Percentiles rank a stretch among this genome's conserved stretches.
Evolutionary conservation across 805 yeast genomes (phyloP).

Genomic region (Scheffersomyces lignosus): DNA sequence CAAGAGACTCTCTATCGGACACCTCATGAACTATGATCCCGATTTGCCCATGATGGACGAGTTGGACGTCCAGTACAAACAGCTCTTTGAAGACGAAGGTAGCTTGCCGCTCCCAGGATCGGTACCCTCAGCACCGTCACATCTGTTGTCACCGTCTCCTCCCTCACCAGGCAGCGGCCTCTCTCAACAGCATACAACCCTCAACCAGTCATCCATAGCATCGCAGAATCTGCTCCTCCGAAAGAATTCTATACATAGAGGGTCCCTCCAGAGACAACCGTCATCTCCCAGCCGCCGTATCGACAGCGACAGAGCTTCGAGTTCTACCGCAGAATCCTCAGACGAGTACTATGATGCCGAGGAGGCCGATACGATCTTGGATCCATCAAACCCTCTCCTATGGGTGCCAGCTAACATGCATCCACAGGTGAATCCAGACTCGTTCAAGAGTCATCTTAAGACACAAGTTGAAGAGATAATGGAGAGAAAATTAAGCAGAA

Average conservation of each 20-base stretch:
- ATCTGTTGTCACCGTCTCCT: conserved; percentile 2
- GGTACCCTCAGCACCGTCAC: background rate
- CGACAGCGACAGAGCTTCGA: background rate
- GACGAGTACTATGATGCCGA: conserved; percentile 20
- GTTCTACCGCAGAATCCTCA: conserved; percentile 5
- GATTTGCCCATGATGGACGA: conserved; percentile 55
- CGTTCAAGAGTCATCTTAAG: conserved; percentile 67
- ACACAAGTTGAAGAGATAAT: conserved; percentile 53
- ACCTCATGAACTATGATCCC: conserved; percentile 62
- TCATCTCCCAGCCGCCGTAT: background rate
- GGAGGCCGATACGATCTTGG: conserved; percentile 17
- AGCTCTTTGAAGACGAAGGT: conserved; percentile 1
- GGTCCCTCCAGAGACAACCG: conserved; percentile 5
- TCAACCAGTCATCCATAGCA: background rate
- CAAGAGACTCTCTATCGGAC: conserved; percentile 72
- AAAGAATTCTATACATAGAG: conserved; percentile 8
- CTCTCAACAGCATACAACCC: background rate
- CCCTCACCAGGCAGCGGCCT: background rate
- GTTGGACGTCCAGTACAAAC: conserved; percentile 26
- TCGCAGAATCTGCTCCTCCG: conserved; percentile 3
- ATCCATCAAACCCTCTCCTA: conserved; percentile 49
- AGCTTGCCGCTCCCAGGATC: background rate
- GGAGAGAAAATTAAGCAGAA: conserved; percentile 33
- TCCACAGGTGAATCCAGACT: conserved; percentile 93
- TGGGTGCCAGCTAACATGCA: conserved; percentile 98